Base-by-base conservation (phyloP, 2,329 filamentous ascomycete genomes). In the Alternaria burnsii region DNA sequence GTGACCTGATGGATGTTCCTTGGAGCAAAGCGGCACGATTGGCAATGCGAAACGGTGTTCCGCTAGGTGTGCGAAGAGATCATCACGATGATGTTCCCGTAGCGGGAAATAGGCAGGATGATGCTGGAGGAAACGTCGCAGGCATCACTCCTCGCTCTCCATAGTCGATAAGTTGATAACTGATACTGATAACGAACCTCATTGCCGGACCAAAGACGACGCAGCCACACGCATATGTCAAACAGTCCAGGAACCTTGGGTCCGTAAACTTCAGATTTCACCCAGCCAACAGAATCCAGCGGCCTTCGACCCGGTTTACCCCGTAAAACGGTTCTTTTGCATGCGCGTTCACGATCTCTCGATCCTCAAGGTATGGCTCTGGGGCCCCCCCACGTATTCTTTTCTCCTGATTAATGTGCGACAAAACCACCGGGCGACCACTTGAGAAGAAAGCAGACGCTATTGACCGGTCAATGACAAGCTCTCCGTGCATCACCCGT, bases 151-250 rank as follows among this genome's bases (percentile, higher is more conserved):
- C 12, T 14, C 32, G 14, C 14, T 14, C 14, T 36, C 11, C 12
- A 14, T 36, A 11, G 44, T 22, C 43, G 32, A 36, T 36, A n/a
- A 20, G 11, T 12, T 51, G 41, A 52, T 47, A 14, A 8, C 16
- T 51, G 41, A 52, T 47, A 56, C n/a, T 18, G 53, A 57, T 56
- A 56, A 46, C 44, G 41, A 52, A 47, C 48, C 48, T 40, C 40
- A 47, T 53, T 40, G 24, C 42, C 48, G 41, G 18, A 34, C 4
- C 44, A 6, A 38, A 30, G 38, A 41, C 41, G n/a, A 24, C 26
- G 18, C 36, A 38, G 42, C 53, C 50, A 47, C 26, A 18, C 38
- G 32, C 55, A 44, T 24, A 40, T 48, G 52, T 36, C 52, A 56
- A 56, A 55, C 57, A 28, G 18, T 24, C 38, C 18, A 22, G 52